A percentile compares a stretch with the other conserved stretches of the same genome.
These are phyloP conservation scores for Colletotrichum tabaci DNA, from an alignment of 2,329 filamentous ascomycete species.

Conservation along the genomic window DNA sequence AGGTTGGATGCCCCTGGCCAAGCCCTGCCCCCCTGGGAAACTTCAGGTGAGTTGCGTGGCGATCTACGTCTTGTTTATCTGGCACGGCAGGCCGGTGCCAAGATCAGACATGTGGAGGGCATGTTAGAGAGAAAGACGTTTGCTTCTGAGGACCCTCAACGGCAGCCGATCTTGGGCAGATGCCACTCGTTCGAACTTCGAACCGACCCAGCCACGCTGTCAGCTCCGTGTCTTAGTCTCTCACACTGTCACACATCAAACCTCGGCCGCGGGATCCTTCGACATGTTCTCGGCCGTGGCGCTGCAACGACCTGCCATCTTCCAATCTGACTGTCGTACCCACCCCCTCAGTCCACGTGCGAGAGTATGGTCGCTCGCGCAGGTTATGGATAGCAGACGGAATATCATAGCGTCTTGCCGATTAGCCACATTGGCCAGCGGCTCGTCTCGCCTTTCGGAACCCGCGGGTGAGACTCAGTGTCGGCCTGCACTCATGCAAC, in stretches of 20 bases:
- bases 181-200: neutral
- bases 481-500: neutral
- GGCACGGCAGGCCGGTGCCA: constrained; percentile 16
- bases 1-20: neutral
- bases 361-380: neutral
- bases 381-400: neutral
- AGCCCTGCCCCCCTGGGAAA: neutral
- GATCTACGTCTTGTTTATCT: neutral
- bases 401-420: neutral
- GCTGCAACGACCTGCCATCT: neutral
- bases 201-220: constrained; percentile 22
- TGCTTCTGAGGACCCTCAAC: constrained; percentile 8
- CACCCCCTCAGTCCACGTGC: neutral
- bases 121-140: constrained; percentile 17
- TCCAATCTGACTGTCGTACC: neutral
- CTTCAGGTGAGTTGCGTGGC: neutral
- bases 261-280: neutral
- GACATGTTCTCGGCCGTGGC: neutral
- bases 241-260: constrained; percentile 1
- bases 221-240: constrained; percentile 4
- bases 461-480: neutral
- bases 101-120: constrained; percentile 18
- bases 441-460: neutral
- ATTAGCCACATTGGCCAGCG: neutral
- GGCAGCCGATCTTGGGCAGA: constrained; percentile 7